A percentile compares a stretch with the other conserved stretches of the same genome.
These are phyloP conservation scores for Agastache rugosa DNA, from an alignment of 257 asterid species.

Conservation along the genomic window DNA sequence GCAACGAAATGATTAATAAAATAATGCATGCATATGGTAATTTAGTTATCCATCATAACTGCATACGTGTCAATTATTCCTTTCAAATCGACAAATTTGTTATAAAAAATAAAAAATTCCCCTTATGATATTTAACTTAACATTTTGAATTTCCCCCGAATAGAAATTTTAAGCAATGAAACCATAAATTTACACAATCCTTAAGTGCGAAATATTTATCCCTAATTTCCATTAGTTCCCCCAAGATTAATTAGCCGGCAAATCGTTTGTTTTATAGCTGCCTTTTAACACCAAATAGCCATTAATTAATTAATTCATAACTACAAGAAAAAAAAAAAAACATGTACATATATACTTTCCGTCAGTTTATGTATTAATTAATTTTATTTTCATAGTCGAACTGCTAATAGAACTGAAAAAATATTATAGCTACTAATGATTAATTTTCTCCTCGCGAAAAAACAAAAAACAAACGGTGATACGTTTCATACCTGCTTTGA, in stretches of 20 bases:
- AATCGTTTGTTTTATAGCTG: background rate
- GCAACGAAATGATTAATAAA: no score
- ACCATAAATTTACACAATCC: background rate
- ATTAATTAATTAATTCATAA: no score
- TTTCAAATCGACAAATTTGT: background rate
- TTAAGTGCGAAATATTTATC: background rate
- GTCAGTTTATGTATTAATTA: no score
- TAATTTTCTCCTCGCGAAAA: no score
- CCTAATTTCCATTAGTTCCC: background rate
- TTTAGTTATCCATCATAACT: background rate
- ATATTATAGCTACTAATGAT: background rate
- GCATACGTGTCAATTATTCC: background rate
- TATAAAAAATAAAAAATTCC: background rate
- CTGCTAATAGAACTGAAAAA: no score
- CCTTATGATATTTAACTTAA: background rate
- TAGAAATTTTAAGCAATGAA: background rate
- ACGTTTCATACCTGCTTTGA: constrained; percentile 35
- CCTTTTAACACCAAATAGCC: background rate
- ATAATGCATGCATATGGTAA: background rate
- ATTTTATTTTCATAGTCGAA: no score
- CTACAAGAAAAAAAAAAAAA: no score
- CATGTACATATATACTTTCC: no score
- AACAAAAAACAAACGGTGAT: background rate
- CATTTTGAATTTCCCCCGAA: background rate
- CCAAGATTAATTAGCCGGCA: background rate